Evolutionary conservation across 2,329 filamentous ascomycete species (phyloP).

Genomic region (Penicillium concentricum): DNA sequence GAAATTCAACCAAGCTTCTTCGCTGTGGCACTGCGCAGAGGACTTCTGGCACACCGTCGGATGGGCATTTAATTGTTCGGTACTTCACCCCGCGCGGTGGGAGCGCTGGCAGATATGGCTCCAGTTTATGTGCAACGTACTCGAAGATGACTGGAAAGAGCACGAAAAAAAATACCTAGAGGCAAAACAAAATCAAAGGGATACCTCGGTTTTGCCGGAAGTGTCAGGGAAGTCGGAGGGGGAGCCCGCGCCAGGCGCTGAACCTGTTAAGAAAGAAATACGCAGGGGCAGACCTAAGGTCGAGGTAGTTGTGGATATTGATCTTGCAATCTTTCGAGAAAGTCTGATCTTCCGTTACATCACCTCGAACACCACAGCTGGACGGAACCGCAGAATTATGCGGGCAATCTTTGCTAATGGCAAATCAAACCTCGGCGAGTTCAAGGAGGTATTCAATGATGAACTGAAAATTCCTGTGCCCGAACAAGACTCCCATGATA

Average conservation of each 20-base stretch:
- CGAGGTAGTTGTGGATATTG: slow-evolving; percentile 4
- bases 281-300: slow-evolving; percentile 4
- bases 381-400: slow-evolving; percentile 43
- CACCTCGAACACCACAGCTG: slow-evolving; percentile 28
- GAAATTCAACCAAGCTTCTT: slow-evolving; percentile 61
- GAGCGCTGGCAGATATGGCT: slow-evolving; percentile 78
- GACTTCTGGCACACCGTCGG: slow-evolving; percentile 89
- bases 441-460: slow-evolving; percentile 45
- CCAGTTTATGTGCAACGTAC: slow-evolving; percentile 60
- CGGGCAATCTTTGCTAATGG: slow-evolving; percentile 51
- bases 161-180: slow-evolving; percentile 24
- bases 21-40: slow-evolving; percentile 71
- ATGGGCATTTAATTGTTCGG: slow-evolving; percentile 91
- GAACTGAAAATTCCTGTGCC: slow-evolving; percentile 41
- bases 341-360: slow-evolving; percentile 48
- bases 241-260: slow-evolving; percentile 10
- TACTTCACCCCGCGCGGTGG: slow-evolving; percentile 72
- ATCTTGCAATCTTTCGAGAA: slow-evolving; percentile 27
- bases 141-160: slow-evolving; percentile 47
- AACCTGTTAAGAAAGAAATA: neutral
- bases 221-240: slow-evolving; percentile 20
- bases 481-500: slow-evolving; percentile 25
- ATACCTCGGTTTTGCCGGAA: neutral
- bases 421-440: slow-evolving; percentile 37
- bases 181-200: slow-evolving; percentile 24